Evolutionary conservation across 768 basidiomycete genomes (phyloP), one percentile per base, ranked within the genome.

Genomic region (Hysterangium stoloniferum): DNA sequence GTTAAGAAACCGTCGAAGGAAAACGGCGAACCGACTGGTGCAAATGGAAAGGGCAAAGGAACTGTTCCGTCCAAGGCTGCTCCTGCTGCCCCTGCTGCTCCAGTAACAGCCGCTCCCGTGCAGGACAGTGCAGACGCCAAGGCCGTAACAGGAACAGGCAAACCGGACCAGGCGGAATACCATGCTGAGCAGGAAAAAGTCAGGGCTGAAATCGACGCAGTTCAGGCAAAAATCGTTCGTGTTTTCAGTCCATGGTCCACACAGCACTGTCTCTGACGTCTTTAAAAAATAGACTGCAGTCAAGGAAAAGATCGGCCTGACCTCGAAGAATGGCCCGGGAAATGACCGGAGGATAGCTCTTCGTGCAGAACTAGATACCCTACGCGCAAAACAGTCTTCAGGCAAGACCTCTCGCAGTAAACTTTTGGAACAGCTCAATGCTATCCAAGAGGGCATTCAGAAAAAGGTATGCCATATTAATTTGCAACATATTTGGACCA

Each of bases 171-270:
- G 68, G 75, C 75, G 42, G 70, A 67, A n/a, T 86, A 86, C 64
- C 88, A 96, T 47, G 76, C 73, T 7, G 92, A 97, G 69, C 90
- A 94, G 68, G 82, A 86, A 47, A 79, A 67, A 60, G 70, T 94
- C 57, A 91, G 86, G 67, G 68, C 74, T 22, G 86, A 93, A 61
- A 94, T 97, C 59, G 93, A 94, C 53, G 73, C 69, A 41, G 66
- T 92, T 43, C 90, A 96, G 66, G 67, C 66, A 19, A 85, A 89
- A 66, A 68, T 93, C 54, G 95, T 91, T 59, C 62, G 90, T 77
- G n/a, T 40, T 40, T 31, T 55, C 50, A 45, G 34, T 49, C 51
- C 34, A 28, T 46, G 20, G 22, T 19, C 27, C 27, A 31, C 22
- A 31, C 20, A 19, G 47, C 27, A 24, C 45, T 22, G 25, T 42